phyloP scores from a whole-genome alignment of 768 basidiomycete genomes.

The Cystobasidium ongulense region DNA sequence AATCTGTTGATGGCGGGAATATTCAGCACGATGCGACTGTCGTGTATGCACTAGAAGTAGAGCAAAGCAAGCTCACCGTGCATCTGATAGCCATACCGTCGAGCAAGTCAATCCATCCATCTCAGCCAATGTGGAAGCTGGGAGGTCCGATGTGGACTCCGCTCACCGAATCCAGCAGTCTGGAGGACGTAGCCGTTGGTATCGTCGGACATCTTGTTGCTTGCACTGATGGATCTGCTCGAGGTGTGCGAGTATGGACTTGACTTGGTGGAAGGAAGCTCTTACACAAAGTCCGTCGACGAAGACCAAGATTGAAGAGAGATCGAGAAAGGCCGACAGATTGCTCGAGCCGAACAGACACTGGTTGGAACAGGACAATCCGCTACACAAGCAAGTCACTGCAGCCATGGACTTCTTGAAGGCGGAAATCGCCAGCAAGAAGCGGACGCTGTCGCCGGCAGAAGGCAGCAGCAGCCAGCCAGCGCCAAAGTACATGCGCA shows the following conservation, averaged over 20 bases:
- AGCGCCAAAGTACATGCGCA: constrained; percentile 74
- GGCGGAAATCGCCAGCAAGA: constrained; percentile 81
- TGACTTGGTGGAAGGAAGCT: not conserved
- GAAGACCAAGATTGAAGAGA: not conserved
- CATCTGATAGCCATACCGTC: constrained; percentile 6
- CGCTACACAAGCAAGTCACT: not conserved
- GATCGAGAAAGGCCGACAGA: not conserved
- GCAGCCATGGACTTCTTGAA: constrained; percentile 75
- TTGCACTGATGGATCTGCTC: not conserved
- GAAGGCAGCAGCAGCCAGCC: constrained; percentile 43
- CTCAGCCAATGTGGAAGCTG: not conserved
- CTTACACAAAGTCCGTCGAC: not conserved
- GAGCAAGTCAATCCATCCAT: not conserved
- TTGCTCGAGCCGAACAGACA: not conserved
- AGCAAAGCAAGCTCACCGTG: constrained; percentile 12
- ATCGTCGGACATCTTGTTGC: constrained; percentile 18
- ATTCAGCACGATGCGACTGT: not conserved
- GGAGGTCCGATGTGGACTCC: not conserved
- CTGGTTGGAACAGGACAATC: not conserved
- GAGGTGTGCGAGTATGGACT: not conserved
- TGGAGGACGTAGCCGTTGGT: constrained; percentile 74
- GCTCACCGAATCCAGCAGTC: constrained; percentile 73
- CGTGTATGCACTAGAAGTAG: not conserved
- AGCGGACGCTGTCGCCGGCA: constrained; percentile 48
- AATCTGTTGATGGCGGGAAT: constrained; percentile 38